Conservation (phyloP, 1,284 basidiomycete genomes). For the Puccinia hordei region DNA sequence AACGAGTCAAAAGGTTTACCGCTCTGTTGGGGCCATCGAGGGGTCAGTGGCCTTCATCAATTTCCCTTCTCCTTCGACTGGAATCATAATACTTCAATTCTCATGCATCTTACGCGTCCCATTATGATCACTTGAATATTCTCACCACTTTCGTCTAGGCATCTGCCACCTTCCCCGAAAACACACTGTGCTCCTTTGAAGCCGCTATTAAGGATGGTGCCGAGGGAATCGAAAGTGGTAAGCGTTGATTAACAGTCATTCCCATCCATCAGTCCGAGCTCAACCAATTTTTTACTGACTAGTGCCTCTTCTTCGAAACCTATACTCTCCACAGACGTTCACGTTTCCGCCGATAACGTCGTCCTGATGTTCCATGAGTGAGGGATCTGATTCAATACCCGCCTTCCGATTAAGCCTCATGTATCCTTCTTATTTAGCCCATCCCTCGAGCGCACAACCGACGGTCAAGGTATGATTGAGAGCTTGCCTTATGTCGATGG, state of each 20-base stretch:
- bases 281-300: not conserved
- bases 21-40: conserved; percentile 15
- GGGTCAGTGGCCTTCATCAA: not conserved
- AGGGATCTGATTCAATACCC: conserved; percentile 54
- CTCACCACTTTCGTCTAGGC: conserved; percentile 64
- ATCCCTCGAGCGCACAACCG: conserved; percentile 63
- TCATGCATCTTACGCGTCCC: not conserved
- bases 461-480: conserved; percentile 62
- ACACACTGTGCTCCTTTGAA: conserved; percentile 87
- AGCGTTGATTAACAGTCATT: conserved; percentile 52
- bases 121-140: not conserved
- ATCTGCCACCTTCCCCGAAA: conserved; percentile 79
- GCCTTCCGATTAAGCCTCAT: not conserved
- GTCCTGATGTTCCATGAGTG: conserved; percentile 97
- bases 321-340: conserved; percentile 72
- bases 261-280: not conserved
- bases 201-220: conserved; percentile 89
- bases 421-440: conserved; percentile 18
- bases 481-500: conserved; percentile 59
- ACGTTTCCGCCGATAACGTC: conserved; percentile 84
- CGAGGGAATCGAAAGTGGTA: conserved; percentile 85
- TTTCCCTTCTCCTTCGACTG: too few relatives aligned
- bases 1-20: not conserved
- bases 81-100: not conserved
- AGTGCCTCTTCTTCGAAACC: not conserved